Percentiles rank a stretch among this genome's conserved stretches.
These are phyloP conservation scores for Mycena olivaceomarginata DNA, from an alignment of 768 basidiomycete genomes.

Conservation along the genomic window DNA sequence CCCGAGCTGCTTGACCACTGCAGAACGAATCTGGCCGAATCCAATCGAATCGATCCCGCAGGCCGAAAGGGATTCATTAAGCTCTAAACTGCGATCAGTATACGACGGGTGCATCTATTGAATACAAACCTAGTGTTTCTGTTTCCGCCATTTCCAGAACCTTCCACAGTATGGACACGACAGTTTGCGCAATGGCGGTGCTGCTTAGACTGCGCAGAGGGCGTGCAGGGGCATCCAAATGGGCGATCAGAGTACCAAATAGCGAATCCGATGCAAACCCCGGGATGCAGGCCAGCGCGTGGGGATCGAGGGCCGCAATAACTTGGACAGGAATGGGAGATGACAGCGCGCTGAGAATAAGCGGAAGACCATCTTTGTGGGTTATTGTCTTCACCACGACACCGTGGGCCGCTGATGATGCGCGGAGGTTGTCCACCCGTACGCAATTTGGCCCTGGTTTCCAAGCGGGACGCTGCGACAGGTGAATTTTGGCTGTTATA, in stretches of 20 bases:
- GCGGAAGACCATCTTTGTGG: slow-evolving; percentile 47
- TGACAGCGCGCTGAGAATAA: slow-evolving; percentile 45
- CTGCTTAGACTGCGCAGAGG: slow-evolving; percentile 35
- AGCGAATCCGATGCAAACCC: slow-evolving; percentile 25
- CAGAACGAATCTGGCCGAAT: slow-evolving; percentile 57
- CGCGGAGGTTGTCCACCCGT: slow-evolving; percentile 34
- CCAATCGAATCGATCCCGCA: slow-evolving; percentile 58
- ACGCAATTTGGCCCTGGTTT: slow-evolving; percentile 53
- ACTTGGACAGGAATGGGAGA: slow-evolving; percentile 44
- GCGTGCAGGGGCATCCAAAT: background rate
- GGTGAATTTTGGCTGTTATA: background rate
- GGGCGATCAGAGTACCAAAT: slow-evolving; percentile 25
- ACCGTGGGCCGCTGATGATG: background rate
- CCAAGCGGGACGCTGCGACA: slow-evolving; percentile 51
- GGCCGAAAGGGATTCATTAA: slow-evolving; percentile 51
- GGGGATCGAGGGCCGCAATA: slow-evolving; percentile 43
- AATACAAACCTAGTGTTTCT: slow-evolving; percentile 51
- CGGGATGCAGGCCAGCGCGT: slow-evolving; percentile 3
- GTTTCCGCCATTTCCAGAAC: slow-evolving; percentile 47
- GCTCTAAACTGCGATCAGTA: slow-evolving; percentile 46
- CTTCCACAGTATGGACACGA: slow-evolving; percentile 49
- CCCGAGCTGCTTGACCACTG: slow-evolving; percentile 53
- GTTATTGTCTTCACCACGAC: slow-evolving; percentile 34
- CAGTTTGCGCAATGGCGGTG: slow-evolving; percentile 41
- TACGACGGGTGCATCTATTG: background rate